Evolutionary conservation across 495 filamentous ascomycete genomes (phyloP).

Genomic region (Penicillium odoratum): DNA sequence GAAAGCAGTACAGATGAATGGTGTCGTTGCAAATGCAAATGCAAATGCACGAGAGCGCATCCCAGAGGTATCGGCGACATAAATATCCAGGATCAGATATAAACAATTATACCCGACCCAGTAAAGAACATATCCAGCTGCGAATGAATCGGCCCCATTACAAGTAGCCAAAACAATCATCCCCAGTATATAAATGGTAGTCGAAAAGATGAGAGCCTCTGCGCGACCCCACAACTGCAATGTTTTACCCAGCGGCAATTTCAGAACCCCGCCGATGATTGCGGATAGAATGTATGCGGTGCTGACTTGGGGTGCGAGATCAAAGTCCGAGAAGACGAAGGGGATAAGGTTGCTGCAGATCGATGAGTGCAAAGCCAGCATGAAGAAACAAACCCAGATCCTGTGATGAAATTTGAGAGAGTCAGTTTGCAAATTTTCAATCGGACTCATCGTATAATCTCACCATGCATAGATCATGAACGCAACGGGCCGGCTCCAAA

Average conservation of each 20-base stretch:
- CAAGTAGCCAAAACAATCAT: constrained; percentile 50
- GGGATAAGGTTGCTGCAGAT: constrained; percentile 39
- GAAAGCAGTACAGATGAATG: constrained; percentile 53
- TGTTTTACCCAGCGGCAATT: constrained; percentile 67
- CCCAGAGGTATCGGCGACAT: constrained; percentile 64
- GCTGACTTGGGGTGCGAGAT: constrained; percentile 36
- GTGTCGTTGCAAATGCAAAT: constrained; percentile 60
- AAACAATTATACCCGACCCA: constrained; percentile 59
- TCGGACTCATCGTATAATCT: constrained; percentile 23
- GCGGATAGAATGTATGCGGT: constrained; percentile 38
- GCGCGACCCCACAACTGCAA: constrained; percentile 66
- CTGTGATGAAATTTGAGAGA: constrained; percentile 14
- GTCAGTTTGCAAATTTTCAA: background rate
- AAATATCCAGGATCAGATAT: constrained; percentile 56
- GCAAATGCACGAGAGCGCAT: constrained; percentile 62
- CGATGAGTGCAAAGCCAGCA: constrained; percentile 40
- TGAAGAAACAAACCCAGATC: constrained; percentile 47
- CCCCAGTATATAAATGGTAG: constrained; percentile 38
- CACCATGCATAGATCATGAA: constrained; percentile 42
- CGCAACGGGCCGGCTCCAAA: constrained; percentile 36
- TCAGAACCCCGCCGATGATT: constrained; percentile 66
- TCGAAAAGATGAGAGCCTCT: constrained; percentile 50
- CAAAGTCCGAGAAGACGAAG: constrained; percentile 39
- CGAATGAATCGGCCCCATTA: constrained; percentile 44
- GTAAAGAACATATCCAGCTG: constrained; percentile 55